Percentiles rank a stretch among this genome's conserved stretches.
Conservation (phyloP, 2,329 filamentous ascomycete genomes). For the Fusarium protoensiforme region DNA sequence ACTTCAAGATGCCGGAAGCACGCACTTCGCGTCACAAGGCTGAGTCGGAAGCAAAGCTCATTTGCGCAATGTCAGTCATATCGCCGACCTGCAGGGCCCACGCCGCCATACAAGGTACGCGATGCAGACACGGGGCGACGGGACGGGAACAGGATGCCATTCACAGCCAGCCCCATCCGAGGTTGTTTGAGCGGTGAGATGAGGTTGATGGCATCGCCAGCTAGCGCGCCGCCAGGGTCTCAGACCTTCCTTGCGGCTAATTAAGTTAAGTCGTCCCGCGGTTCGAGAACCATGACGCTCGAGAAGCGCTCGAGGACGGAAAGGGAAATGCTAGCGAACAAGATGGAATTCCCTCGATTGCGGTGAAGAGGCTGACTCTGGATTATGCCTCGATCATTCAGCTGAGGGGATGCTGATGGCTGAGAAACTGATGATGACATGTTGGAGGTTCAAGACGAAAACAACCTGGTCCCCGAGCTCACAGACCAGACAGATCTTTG, state of each 20-base stretch:
- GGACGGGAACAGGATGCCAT: constrained; percentile 20
- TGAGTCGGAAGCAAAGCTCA: constrained; percentile 16
- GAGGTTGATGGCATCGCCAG: constrained; percentile 29
- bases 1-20: background rate
- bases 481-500: constrained; percentile 29
- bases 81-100: constrained; percentile 2
- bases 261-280: constrained; percentile 14
- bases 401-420: background rate
- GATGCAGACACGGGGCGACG: constrained; percentile 23
- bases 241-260: constrained; percentile 33
- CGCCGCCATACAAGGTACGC: constrained; percentile 11
- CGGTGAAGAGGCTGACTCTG: constrained; percentile 6
- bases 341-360: constrained; percentile 6
- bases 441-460: background rate
- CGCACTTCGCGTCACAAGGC: constrained; percentile 3
- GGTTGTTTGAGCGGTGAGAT: constrained; percentile 36
- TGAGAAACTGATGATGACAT: background rate
- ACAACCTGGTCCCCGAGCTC: constrained; percentile 4
- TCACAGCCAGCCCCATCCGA: constrained; percentile 24
- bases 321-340: constrained; percentile 16
- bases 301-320: constrained; percentile 9
- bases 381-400: background rate
- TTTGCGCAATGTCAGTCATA: background rate
- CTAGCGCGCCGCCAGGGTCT: constrained; percentile 30
- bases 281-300: constrained; percentile 13